phyloP scores from a whole-genome alignment of 805 yeast genomes.

The Candida boidinii region DNA sequence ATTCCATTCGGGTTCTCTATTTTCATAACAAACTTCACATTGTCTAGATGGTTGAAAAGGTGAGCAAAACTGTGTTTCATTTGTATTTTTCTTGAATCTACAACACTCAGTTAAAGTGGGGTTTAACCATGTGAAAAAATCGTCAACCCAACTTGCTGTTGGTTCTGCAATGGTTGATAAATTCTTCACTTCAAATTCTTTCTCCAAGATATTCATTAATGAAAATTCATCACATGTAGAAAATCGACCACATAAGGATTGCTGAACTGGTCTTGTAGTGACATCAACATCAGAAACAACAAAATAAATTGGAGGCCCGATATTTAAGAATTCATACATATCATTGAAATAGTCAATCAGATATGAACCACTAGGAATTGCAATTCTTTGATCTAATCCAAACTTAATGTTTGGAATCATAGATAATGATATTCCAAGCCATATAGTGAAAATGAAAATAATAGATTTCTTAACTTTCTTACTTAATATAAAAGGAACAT shows the following conservation, averaged over 20 bases:
- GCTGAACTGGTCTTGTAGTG: constrained; percentile 55
- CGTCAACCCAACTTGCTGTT: constrained; percentile 89
- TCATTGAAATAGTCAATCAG: constrained; percentile 75
- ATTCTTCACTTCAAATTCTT: constrained; percentile 64
- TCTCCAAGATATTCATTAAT: constrained; percentile 71
- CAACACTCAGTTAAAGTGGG: constrained; percentile 88
- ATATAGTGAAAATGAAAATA: constrained; percentile 42
- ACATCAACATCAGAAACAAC: constrained; percentile 65
- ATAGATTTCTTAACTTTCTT: constrained; percentile 38
- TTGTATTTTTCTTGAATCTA: constrained; percentile 45
- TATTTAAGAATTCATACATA: constrained; percentile 60
- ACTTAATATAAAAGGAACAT: constrained; percentile 53
- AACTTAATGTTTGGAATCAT: constrained; percentile 60
- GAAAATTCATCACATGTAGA: constrained; percentile 77
- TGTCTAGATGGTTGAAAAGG: constrained; percentile 59
- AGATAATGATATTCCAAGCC: constrained; percentile 64
- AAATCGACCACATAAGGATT: constrained; percentile 77
- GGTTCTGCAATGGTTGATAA: constrained; percentile 71
- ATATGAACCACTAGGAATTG: constrained; percentile 79
- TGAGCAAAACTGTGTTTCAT: constrained; percentile 49
- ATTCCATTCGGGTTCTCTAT: constrained; percentile 58
- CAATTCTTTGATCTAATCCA: constrained; percentile 86
- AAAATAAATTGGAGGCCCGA: constrained; percentile 90
- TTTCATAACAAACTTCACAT: constrained; percentile 66
- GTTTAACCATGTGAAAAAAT: constrained; percentile 76